Conservation (phyloP, 768 basidiomycete genomes). For the Hericium coralloides region DNA sequence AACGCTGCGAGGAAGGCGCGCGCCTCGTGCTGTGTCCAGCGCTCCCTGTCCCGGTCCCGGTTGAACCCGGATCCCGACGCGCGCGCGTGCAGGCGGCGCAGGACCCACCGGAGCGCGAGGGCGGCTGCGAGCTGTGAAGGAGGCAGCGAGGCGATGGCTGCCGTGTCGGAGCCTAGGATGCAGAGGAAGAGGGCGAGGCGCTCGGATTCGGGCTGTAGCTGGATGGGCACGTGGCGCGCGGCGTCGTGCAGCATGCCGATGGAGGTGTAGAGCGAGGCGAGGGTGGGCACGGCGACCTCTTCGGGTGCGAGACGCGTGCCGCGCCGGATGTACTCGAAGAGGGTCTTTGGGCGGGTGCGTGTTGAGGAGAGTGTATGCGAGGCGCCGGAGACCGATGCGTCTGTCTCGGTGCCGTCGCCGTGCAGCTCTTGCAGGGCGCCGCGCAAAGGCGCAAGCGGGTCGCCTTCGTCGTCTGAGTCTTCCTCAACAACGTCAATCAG, state of each 20-base stretch:
- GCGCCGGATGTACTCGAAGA: slow-evolving; percentile 57
- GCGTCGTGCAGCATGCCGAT: slow-evolving; percentile 8
- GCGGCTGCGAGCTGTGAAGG: slow-evolving; percentile 38
- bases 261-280: slow-evolving; percentile 39
- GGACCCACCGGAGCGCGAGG: slow-evolving; percentile 57
- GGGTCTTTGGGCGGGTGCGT: slow-evolving; percentile 16
- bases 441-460: slow-evolving; percentile 60
- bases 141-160: slow-evolving; percentile 37
- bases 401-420: background rate
- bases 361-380: slow-evolving; percentile 25
- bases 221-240: slow-evolving; percentile 30
- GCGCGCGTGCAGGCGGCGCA: slow-evolving; percentile 39
- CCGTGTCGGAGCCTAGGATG: slow-evolving; percentile 44
- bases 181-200: slow-evolving; percentile 49
- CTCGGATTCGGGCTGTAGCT: slow-evolving; percentile 38
- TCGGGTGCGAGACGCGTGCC: slow-evolving; percentile 59
- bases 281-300: slow-evolving; percentile 38
- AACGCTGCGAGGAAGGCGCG: slow-evolving; percentile 49
- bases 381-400: slow-evolving; percentile 16
- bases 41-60: slow-evolving; percentile 55
- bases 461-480: slow-evolving; percentile 41
- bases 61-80: slow-evolving; percentile 38
- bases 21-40: slow-evolving; percentile 62
- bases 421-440: slow-evolving; percentile 57
- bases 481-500: slow-evolving; percentile 63